A percentile compares a stretch with the other conserved stretches of the same genome.
Evolutionary conservation across 257 asterid genomes (phyloP).

Genomic region (Eucommia ulmoides): DNA sequence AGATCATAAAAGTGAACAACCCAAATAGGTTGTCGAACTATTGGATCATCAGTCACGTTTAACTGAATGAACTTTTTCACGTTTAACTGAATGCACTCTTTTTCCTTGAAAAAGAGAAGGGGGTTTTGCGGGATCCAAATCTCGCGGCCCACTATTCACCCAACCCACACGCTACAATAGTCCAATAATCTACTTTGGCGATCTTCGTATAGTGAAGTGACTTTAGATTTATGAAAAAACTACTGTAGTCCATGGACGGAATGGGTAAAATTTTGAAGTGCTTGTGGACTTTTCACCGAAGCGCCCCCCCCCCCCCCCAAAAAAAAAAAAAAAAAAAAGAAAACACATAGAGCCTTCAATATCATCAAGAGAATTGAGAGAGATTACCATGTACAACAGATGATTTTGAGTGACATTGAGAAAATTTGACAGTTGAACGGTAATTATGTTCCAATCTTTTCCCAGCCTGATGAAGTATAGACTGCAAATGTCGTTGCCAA

Average conservation of each 20-base stretch:
- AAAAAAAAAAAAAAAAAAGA: background rate
- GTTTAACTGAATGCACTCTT: no score
- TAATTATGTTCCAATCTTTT: slow-evolving; percentile 38
- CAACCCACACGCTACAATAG: no score
- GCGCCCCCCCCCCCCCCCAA: background rate
- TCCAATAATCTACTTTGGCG: no score
- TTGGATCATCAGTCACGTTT: background rate
- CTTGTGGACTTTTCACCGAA: background rate
- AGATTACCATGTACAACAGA: slow-evolving; percentile 40
- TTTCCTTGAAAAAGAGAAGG: no score
- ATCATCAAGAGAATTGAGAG: background rate
- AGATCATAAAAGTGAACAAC: slow-evolving; percentile 3
- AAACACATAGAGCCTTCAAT: background rate
- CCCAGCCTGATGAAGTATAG: slow-evolving; percentile 44
- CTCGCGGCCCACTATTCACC: no score
- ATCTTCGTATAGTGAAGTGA: no score
- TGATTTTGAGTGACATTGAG: slow-evolving; percentile 36
- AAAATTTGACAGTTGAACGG: slow-evolving; percentile 26
- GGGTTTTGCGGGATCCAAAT: no score
- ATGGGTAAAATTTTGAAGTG: background rate
- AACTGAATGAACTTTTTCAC: background rate
- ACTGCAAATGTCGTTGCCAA: slow-evolving; percentile 68
- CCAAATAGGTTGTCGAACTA: background rate
- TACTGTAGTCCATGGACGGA: background rate
- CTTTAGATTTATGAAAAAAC: background rate